phyloP scores from a whole-genome alignment of 2,329 filamentous ascomycete species.

The Tolypocladium pustulatum region DNA sequence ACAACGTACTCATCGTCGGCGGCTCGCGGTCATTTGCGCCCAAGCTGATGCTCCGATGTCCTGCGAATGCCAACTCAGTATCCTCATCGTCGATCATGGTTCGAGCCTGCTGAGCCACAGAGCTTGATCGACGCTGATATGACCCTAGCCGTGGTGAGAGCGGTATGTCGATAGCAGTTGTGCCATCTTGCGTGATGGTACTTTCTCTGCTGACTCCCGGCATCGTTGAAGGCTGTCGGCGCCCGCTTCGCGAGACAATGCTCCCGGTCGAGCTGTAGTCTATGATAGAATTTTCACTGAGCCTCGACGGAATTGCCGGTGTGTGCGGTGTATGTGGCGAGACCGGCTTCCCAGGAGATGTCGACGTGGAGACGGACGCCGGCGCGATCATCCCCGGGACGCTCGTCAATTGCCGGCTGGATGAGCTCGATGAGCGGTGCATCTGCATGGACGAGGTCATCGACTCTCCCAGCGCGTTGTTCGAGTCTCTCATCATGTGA shows the following conservation, averaged over 20 bases:
- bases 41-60: conserved; percentile 56
- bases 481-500: conserved; percentile 80
- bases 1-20: conserved; percentile 53
- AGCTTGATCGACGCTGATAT: conserved; percentile 55
- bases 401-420: conserved; percentile 48
- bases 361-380: conserved; percentile 71
- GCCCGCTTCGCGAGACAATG: conserved; percentile 17
- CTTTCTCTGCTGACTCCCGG: conserved; percentile 23
- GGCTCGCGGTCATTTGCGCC: conserved; percentile 55
- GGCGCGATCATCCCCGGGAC: conserved; percentile 59
- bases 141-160: conserved; percentile 52
- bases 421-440: conserved; percentile 71
- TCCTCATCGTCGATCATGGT: conserved; percentile 47
- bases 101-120: conserved; percentile 54
- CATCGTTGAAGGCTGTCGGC: conserved; percentile 12
- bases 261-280: conserved; percentile 21
- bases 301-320: conserved; percentile 83
- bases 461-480: conserved; percentile 81
- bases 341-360: conserved; percentile 81
- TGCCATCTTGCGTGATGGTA: conserved; percentile 38
- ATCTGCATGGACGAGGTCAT: conserved; percentile 84
- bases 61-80: conserved; percentile 47
- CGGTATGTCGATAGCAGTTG: conserved; percentile 63
- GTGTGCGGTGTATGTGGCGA: conserved; percentile 89
- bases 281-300: conserved; percentile 77